Evolutionary conservation across 2,329 filamentous ascomycete genomes (phyloP).

Genomic region (Fusarium sp.): DNA sequence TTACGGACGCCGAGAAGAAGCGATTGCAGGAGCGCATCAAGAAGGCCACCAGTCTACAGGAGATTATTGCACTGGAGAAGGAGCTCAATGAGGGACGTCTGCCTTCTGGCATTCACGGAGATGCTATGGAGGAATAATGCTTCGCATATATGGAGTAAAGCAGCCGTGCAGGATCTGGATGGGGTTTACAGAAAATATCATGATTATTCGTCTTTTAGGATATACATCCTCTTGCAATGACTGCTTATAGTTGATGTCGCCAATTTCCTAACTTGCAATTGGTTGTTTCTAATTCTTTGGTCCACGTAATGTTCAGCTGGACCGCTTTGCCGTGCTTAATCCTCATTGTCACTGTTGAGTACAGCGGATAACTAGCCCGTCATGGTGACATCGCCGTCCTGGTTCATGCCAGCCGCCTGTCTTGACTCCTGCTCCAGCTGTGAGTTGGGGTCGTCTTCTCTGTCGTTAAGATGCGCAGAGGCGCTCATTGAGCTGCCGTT

Average conservation of each 20-base stretch:
- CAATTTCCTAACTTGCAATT: background rate
- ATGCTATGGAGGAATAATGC: conserved; percentile 70
- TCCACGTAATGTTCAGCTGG: background rate
- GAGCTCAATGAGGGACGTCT: conserved; percentile 90
- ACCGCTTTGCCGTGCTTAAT: background rate
- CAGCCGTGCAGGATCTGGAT: conserved; percentile 14
- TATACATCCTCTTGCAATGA: conserved; percentile 22
- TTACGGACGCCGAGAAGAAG: conserved; percentile 90
- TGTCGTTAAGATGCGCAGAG: conserved; percentile 43
- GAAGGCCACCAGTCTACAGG: conserved; percentile 88
- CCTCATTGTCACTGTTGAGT: background rate
- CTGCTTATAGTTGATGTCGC: background rate
- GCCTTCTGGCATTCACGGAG: conserved; percentile 73
- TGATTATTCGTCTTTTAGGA: conserved; percentile 26
- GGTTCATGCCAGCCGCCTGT: conserved; percentile 55
- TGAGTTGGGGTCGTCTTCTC: conserved; percentile 60
- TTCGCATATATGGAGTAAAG: conserved; percentile 7
- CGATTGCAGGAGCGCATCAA: conserved; percentile 87
- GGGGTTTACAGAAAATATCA: conserved; percentile 28
- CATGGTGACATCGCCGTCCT: conserved; percentile 71
- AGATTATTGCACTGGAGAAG: conserved; percentile 91
- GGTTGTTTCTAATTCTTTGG: background rate
- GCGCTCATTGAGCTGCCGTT: conserved; percentile 48
- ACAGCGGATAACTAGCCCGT: conserved; percentile 57
- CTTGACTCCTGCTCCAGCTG: conserved; percentile 69